Evolutionary conservation across 495 filamentous ascomycete genomes (phyloP).

Genomic region (Hypoxylon perforatum): DNA sequence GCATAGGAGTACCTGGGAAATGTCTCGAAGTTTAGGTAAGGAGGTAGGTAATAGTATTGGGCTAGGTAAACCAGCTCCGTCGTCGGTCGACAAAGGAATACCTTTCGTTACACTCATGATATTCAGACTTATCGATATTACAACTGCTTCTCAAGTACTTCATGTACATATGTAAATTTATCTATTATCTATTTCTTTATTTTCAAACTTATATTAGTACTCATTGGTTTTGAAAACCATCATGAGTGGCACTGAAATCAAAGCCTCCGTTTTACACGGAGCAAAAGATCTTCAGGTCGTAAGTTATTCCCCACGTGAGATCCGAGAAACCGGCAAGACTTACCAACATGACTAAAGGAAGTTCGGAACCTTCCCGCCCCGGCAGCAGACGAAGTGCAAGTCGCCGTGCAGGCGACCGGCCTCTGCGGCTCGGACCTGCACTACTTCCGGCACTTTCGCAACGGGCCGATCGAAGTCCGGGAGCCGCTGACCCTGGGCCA

Average conservation of each 20-base stretch:
- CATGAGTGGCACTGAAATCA: slow-evolving; percentile 47
- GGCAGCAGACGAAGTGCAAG: slow-evolving; percentile 63
- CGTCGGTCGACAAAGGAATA: slow-evolving; percentile 9
- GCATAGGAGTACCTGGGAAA: slow-evolving; percentile 1
- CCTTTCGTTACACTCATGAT: background rate
- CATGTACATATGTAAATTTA: too few species aligned
- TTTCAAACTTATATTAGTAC: too few species aligned
- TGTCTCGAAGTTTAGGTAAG: background rate
- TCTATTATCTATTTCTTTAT: too few species aligned
- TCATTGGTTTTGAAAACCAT: background rate
- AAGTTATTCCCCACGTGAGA: slow-evolving; percentile 39
- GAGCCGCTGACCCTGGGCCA: slow-evolving; percentile 73
- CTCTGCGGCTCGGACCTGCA: slow-evolving; percentile 77
- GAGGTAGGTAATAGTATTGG: slow-evolving; percentile 10
- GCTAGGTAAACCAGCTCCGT: slow-evolving; percentile 12
- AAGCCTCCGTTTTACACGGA: slow-evolving; percentile 76
- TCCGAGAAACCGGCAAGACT: background rate
- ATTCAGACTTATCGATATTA: too few species aligned
- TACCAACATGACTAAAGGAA: slow-evolving; percentile 53
- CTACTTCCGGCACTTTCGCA: slow-evolving; percentile 74
- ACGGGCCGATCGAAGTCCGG: slow-evolving; percentile 71
- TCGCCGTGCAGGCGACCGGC: slow-evolving; percentile 68
- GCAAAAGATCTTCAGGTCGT: slow-evolving; percentile 75
- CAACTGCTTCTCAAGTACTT: too few species aligned
- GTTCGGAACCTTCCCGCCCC: slow-evolving; percentile 55